These are phyloP conservation scores for Trichophyton mentagrophytes DNA, from an alignment of 2,329 filamentous ascomycete genomes.

Conservation along the genomic window DNA sequence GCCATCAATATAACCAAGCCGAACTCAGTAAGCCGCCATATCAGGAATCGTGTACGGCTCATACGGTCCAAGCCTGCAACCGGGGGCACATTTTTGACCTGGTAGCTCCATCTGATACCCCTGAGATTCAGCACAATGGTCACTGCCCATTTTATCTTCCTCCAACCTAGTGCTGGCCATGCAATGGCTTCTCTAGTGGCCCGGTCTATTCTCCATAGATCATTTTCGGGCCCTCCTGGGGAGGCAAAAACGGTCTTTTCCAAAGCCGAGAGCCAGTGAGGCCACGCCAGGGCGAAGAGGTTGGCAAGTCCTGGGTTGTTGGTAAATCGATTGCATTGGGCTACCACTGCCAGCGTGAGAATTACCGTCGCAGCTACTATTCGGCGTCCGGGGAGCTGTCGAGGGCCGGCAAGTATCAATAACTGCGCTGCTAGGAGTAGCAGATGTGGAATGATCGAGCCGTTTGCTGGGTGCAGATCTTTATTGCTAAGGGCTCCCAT, in stretches of 20 bases:
- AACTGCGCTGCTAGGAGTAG: not conserved
- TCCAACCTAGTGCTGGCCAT: not conserved
- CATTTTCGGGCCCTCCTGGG: not conserved
- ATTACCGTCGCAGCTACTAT: not conserved
- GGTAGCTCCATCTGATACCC: constrained; percentile 1
- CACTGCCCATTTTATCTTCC: not conserved
- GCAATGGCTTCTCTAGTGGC: not conserved
- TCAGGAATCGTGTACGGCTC: not conserved
- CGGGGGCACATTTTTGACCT: not conserved
- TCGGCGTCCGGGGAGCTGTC: not conserved
- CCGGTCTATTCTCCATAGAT: not conserved
- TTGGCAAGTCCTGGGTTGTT: not conserved
- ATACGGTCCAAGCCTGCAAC: not conserved
- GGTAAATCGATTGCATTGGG: not conserved
- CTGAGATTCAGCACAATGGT: not conserved
- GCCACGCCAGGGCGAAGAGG: not conserved
- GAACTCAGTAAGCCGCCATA: not conserved
- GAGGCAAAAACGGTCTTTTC: not conserved
- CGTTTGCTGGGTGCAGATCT: not conserved
- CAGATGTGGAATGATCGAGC: not conserved
- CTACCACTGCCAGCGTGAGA: not conserved
- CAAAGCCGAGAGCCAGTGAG: not conserved
- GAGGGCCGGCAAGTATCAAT: not conserved
- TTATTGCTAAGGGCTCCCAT: not conserved
- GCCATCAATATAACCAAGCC: not conserved